A percentile compares a stretch with the other conserved stretches of the same genome.
phyloP scores from a whole-genome alignment of 2,329 filamentous ascomycete genomes.

The Colletotrichum lentis region DNA sequence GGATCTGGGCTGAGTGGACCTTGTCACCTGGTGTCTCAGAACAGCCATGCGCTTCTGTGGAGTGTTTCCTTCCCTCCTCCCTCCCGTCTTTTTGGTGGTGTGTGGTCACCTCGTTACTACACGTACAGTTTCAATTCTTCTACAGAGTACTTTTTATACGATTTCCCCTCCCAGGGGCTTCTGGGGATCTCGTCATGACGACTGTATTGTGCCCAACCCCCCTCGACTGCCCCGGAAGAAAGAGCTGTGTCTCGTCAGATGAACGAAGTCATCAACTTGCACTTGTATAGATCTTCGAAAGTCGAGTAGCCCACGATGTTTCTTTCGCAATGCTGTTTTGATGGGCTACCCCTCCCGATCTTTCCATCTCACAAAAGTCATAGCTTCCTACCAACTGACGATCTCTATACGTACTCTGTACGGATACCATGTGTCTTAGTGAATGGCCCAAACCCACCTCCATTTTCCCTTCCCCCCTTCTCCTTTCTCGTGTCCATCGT shows the following conservation, averaged over 20 bases:
- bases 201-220: too few relatives aligned
- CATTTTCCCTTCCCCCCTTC: not conserved
- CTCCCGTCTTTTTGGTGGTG: too few relatives aligned
- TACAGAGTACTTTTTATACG: too few relatives aligned
- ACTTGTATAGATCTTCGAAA: not conserved
- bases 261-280: not conserved
- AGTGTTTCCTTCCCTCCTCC: not conserved
- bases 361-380: not conserved
- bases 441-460: not conserved
- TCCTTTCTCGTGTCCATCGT: not conserved
- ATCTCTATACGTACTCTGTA: not conserved
- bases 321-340: not conserved
- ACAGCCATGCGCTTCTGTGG: conserved; percentile 9
- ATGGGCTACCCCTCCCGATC: not conserved
- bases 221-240: too few relatives aligned
- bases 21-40: conserved; percentile 27
- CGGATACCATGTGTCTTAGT: too few relatives aligned
- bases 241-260: not conserved
- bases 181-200: not conserved
- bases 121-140: too few relatives aligned
- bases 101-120: too few relatives aligned
- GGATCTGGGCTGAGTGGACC: not conserved
- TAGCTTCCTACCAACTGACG: not conserved
- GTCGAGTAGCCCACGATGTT: not conserved
- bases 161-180: too few relatives aligned